phyloP scores from a whole-genome alignment of 1,284 basidiomycete genomes.

The Cystobasidium slooffiae region DNA sequence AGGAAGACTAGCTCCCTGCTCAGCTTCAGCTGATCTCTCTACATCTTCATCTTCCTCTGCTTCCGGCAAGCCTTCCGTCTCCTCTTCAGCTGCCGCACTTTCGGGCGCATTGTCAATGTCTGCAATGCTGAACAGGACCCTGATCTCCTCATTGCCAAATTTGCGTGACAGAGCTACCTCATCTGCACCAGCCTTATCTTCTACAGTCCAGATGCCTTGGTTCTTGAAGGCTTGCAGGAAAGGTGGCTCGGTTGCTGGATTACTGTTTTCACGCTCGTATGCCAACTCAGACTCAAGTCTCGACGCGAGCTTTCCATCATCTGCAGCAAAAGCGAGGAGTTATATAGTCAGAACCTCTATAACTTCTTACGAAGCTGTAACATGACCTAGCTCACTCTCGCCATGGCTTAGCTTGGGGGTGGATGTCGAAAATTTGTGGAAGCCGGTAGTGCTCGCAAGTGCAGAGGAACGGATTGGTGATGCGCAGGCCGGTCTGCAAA shows the following conservation, averaged over 20 bases:
- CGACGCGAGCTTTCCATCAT: slow-evolving; percentile 72
- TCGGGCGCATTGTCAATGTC: slow-evolving; percentile 64
- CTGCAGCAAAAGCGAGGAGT: slow-evolving; percentile 57
- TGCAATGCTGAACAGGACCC: slow-evolving; percentile 79
- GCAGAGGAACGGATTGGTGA: background rate
- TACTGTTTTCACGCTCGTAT: slow-evolving; percentile 74
- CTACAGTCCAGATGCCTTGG: slow-evolving; percentile 78
- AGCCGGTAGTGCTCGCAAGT: background rate
- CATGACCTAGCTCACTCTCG: slow-evolving; percentile 4
- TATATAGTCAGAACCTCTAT: background rate
- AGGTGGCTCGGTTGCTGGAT: slow-evolving; percentile 63
- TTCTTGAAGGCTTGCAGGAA: slow-evolving; percentile 78
- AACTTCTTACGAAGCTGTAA: background rate
- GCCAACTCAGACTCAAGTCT: slow-evolving; percentile 81
- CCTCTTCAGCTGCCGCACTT: slow-evolving; percentile 51
- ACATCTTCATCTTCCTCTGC: slow-evolving; percentile 59
- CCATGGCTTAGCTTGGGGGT: slow-evolving; percentile 3
- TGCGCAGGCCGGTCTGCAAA: background rate
- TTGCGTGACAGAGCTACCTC: slow-evolving; percentile 79
- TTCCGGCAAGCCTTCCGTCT: slow-evolving; percentile 46
- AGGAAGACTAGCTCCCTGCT: slow-evolving; percentile 60
- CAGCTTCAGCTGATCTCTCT: slow-evolving; percentile 53
- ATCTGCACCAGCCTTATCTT: slow-evolving; percentile 74
- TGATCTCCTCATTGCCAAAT: slow-evolving; percentile 87
- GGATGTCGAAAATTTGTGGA: slow-evolving; percentile 19